Conservation (phyloP, 2,329 filamentous ascomycete species). For the Aureobasidium subglaciale region DNA sequence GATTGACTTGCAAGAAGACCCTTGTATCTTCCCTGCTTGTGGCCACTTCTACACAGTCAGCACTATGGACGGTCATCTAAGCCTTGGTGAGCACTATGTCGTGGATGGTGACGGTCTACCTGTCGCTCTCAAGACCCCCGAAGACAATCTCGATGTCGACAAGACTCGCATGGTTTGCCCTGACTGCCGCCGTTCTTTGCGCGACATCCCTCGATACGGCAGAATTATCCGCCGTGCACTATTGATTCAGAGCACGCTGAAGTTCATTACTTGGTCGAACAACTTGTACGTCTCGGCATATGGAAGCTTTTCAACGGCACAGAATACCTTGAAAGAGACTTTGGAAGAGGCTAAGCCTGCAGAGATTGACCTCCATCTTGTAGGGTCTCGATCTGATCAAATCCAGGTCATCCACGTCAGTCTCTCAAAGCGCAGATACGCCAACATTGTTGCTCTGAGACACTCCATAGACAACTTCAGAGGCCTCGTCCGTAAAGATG, state of each 20-base stretch:
- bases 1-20: conserved; percentile 51
- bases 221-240: conserved; percentile 53
- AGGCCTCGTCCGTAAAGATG: conserved; percentile 34
- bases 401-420: not conserved
- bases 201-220: conserved; percentile 54
- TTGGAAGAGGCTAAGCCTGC: not conserved
- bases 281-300: conserved; percentile 17
- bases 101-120: conserved; percentile 29
- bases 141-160: conserved; percentile 44
- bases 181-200: conserved; percentile 52
- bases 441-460: not conserved
- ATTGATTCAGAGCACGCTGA: conserved; percentile 58
- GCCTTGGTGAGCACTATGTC: conserved; percentile 45
- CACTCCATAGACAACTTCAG: conserved; percentile 23
- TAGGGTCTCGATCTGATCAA: not conserved
- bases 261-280: conserved; percentile 53
- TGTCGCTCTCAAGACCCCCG: conserved; percentile 27
- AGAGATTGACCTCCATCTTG: not conserved
- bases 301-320: not conserved
- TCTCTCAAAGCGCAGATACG: not conserved
- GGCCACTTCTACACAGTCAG: conserved; percentile 56
- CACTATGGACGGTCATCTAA: conserved; percentile 56
- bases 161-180: conserved; percentile 48
- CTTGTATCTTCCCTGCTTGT: conserved; percentile 56
- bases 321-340: not conserved